phyloP scores from a whole-genome alignment of 2,329 filamentous ascomycete species.

The Onygena corvina region DNA sequence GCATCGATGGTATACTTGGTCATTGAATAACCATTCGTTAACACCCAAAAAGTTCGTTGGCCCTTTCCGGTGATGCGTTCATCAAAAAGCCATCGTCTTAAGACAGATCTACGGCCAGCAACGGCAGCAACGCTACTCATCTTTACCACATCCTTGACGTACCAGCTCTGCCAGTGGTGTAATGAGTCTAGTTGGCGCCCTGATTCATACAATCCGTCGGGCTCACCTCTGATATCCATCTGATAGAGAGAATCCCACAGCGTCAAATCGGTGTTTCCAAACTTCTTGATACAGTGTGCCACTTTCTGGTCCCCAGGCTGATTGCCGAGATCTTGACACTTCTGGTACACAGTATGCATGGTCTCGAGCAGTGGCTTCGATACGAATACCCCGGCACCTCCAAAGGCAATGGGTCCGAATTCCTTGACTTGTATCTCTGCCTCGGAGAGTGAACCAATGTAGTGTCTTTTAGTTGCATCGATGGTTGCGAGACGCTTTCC shows the following conservation, averaged over 20 bases:
- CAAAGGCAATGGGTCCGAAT: slow-evolving; percentile 35
- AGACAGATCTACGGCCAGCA: slow-evolving; percentile 31
- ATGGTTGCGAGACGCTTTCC: slow-evolving; percentile 31
- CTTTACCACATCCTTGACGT: slow-evolving; percentile 35
- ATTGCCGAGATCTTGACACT: slow-evolving; percentile 33
- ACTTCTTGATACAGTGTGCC: slow-evolving; percentile 33
- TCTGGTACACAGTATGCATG: slow-evolving; percentile 30
- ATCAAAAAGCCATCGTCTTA: slow-evolving; percentile 36
- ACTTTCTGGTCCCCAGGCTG: slow-evolving; percentile 36
- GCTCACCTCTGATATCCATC: slow-evolving; percentile 34
- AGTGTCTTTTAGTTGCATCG: slow-evolving; percentile 31
- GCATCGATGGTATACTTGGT: slow-evolving; percentile 32
- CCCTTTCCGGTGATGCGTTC: slow-evolving; percentile 28
- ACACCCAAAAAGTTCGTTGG: slow-evolving; percentile 31
- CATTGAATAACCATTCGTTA: slow-evolving; percentile 36
- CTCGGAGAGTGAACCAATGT: slow-evolving; percentile 34
- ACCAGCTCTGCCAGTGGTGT: slow-evolving; percentile 37
- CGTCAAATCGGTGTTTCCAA: slow-evolving; percentile 29
- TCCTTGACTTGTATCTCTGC: slow-evolving; percentile 35
- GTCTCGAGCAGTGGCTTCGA: slow-evolving; percentile 31
- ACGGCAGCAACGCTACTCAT: slow-evolving; percentile 33
- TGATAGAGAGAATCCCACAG: slow-evolving; percentile 34
- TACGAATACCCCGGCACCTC: slow-evolving; percentile 35
- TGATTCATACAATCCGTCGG: slow-evolving; percentile 35
- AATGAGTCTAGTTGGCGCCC: slow-evolving; percentile 34